These are phyloP conservation scores for Rusavskia elegans DNA, from an alignment of 495 filamentous ascomycete genomes.

Conservation along the genomic window DNA sequence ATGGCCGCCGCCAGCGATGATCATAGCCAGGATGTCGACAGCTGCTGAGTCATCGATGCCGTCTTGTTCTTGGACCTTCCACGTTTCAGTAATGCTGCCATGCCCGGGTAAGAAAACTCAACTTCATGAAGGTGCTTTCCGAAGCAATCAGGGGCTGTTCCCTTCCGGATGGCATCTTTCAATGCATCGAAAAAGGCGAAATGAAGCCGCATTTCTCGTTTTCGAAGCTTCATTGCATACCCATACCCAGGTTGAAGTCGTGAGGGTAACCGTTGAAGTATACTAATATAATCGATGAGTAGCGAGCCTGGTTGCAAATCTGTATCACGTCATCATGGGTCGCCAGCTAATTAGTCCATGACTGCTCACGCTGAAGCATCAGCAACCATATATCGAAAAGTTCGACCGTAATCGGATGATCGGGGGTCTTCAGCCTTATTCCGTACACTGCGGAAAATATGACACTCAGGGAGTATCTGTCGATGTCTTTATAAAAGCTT, in stretches of 20 bases:
- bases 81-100: conserved; percentile 2
- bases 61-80: conserved; percentile 10
- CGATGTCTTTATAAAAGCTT: conserved; percentile 12
- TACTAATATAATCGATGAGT: not conserved
- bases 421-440: conserved; percentile 13
- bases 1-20: conserved; percentile 19
- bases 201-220: not conserved
- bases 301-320: not conserved
- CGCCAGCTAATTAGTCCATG: not conserved
- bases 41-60: conserved; percentile 15
- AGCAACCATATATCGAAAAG: not conserved
- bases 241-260: not conserved
- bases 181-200: conserved; percentile 3
- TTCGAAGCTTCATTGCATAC: not conserved
- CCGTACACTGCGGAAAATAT: conserved; percentile 14
- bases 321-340: not conserved
- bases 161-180: not conserved
- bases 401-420: conserved; percentile 3
- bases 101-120: too few species aligned
- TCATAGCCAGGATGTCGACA: conserved; percentile 13
- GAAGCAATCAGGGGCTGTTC: conserved; percentile 3
- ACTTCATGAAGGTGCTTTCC: conserved; percentile 1
- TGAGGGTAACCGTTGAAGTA: conserved; percentile 1
- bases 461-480: conserved; percentile 15
- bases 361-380: conserved; percentile 1